phyloP scores from a whole-genome alignment of 1,139 yeast genomes.

The Hyphopichia wangnamkhiaoensis region DNA sequence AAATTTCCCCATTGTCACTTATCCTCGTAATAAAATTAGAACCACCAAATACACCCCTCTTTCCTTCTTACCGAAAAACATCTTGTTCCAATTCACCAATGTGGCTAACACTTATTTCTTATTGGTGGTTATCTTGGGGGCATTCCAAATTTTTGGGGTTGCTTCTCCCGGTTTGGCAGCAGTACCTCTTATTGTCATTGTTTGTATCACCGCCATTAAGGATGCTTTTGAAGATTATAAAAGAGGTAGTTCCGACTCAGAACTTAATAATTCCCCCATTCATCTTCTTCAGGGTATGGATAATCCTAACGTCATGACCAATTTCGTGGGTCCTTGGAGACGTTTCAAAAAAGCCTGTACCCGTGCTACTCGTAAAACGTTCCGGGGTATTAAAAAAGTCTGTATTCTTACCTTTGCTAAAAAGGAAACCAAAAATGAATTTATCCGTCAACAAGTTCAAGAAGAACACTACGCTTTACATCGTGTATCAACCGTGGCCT shows the following conservation, averaged over 20 bases:
- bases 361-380: constrained; percentile 16
- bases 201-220: constrained; percentile 80
- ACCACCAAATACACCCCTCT: constrained; percentile 95
- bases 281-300: constrained; percentile 70
- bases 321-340: constrained; percentile 66
- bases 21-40: constrained; percentile 88
- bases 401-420: constrained; percentile 31
- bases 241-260: constrained; percentile 76
- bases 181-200: constrained; percentile 92
- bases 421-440: constrained; percentile 27
- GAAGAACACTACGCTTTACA: constrained; percentile 32
- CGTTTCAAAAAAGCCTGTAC: constrained; percentile 53
- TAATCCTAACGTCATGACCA: constrained; percentile 78
- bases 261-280: constrained; percentile 84
- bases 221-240: constrained; percentile 95
- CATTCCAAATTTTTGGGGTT: constrained; percentile 89
- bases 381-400: constrained; percentile 23
- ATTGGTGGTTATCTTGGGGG: constrained; percentile 78
- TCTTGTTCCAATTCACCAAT: constrained; percentile 77
- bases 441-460: constrained; percentile 25
- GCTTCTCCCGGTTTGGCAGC: constrained; percentile 86
- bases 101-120: constrained; percentile 90
- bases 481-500: constrained; percentile 42
- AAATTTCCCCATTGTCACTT: constrained; percentile 58
- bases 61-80: constrained; percentile 83